A percentile compares a stretch with the other conserved stretches of the same genome.
Evolutionary conservation across 345 rosid species (phyloP).

Genomic region (Populus alba): DNA sequence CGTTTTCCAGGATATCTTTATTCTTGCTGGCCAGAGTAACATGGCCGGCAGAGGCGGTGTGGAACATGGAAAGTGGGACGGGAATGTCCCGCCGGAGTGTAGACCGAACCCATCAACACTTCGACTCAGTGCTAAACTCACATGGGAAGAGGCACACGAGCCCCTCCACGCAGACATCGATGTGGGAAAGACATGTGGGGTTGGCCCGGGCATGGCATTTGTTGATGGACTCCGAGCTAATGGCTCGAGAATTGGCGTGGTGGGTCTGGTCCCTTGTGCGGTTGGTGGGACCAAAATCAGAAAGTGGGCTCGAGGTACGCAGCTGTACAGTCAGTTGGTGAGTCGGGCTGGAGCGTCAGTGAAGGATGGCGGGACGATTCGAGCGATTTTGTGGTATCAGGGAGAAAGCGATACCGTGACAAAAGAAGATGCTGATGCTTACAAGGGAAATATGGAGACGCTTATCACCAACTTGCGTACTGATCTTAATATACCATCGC

Average conservation of each 20-base stretch:
- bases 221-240: constrained; percentile 1
- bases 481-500: constrained; percentile 19
- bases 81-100: constrained; percentile 13
- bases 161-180: constrained; percentile 16
- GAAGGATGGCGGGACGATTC: constrained; percentile 19
- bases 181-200: constrained; percentile 13
- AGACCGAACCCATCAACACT: constrained; percentile 18
- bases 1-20: constrained; percentile 17
- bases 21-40: constrained; percentile 29
- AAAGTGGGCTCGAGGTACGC: constrained; percentile 17
- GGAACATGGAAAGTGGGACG: constrained; percentile 10
- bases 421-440: constrained; percentile 19
- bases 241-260: constrained; percentile 6
- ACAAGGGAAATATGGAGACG: constrained; percentile 14
- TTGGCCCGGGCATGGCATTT: constrained; percentile 31
- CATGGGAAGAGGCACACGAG: constrained; percentile 22
- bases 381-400: constrained; percentile 27
- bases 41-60: constrained; percentile 32
- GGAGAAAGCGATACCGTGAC: constrained; percentile 26
- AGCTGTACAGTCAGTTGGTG: constrained; percentile 7
- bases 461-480: constrained; percentile 13
- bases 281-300: constrained; percentile 21
- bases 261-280: constrained; percentile 26
- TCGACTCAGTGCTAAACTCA: constrained; percentile 4
- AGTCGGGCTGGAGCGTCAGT: constrained; percentile 16